These are phyloP conservation scores for Monosporascus cannonballus DNA, from an alignment of 2,329 filamentous ascomycete genomes.

Conservation along the genomic window DNA sequence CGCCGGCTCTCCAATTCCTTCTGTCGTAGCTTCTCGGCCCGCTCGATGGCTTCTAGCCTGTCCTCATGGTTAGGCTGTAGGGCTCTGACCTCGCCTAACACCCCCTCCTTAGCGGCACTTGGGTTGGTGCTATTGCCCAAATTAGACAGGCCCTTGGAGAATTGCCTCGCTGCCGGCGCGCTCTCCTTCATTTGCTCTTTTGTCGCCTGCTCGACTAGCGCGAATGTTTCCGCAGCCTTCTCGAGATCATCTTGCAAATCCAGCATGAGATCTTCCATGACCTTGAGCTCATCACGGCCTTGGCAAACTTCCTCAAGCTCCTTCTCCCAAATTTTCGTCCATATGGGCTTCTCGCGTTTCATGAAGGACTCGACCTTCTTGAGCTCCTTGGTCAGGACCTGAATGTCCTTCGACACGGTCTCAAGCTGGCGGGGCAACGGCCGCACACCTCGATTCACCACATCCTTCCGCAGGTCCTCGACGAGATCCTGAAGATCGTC, in stretches of 20 bases:
- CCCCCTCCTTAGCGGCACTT: slow-evolving; percentile 77
- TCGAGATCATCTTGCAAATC: slow-evolving; percentile 93
- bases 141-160: slow-evolving; percentile 50
- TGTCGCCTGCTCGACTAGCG: slow-evolving; percentile 94
- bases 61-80: slow-evolving; percentile 92
- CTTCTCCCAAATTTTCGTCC: slow-evolving; percentile 99
- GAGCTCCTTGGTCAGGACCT: slow-evolving; percentile 72
- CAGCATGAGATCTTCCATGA: slow-evolving; percentile 91
- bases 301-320: slow-evolving; percentile 94
- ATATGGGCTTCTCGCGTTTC: slow-evolving; percentile 85
- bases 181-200: slow-evolving; percentile 88
- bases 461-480: slow-evolving; percentile 94
- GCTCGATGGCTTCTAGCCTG: slow-evolving; percentile 88
- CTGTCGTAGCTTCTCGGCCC: slow-evolving; percentile 87
- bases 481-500: slow-evolving; percentile 97
- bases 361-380: slow-evolving; percentile 93
- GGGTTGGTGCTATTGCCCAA: slow-evolving; percentile 59
- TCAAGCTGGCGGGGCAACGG: slow-evolving; percentile 88
- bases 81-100: slow-evolving; percentile 88
- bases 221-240: slow-evolving; percentile 89
- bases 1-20: slow-evolving; percentile 76
- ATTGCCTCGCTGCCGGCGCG: slow-evolving; percentile 43
- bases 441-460: slow-evolving; percentile 85
- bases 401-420: slow-evolving; percentile 81
- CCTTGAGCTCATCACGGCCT: slow-evolving; percentile 86